Percentiles rank a stretch among this genome's conserved stretches.
phyloP scores from a whole-genome alignment of 176 grass and related monocot genomes.

The Tuctoria greenei region DNA sequence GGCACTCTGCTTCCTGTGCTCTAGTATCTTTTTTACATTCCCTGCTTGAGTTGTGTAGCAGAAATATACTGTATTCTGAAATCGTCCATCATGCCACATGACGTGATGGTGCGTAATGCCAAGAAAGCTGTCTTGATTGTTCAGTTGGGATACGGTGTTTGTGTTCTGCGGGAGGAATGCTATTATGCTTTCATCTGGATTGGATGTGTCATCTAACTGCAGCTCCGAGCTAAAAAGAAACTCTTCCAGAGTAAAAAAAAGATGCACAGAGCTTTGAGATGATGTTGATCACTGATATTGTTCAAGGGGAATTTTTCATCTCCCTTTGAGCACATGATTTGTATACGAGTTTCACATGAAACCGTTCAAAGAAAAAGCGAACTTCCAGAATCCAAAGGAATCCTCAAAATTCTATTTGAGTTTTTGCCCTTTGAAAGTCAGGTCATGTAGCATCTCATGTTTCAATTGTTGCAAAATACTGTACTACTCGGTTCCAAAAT shows the following conservation, averaged over 20 bases:
- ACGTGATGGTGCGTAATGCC: conserved; percentile 30
- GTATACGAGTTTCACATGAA: neutral
- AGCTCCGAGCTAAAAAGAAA: conserved; percentile 28
- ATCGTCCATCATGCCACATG: conserved; percentile 17
- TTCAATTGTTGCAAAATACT: neutral
- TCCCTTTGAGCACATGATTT: neutral
- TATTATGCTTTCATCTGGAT: conserved; percentile 3
- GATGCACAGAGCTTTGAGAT: neutral
- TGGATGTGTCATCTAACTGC: neutral
- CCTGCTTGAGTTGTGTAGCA: conserved; percentile 1
- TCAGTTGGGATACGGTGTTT: neutral
- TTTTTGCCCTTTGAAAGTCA: neutral
- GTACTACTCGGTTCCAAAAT: too few species aligned
- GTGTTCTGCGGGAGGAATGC: neutral
- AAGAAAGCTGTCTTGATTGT: conserved; percentile 3
- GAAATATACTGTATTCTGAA: conserved; percentile 17
- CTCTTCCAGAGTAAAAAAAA: neutral
- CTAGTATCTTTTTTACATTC: neutral
- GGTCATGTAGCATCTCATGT: neutral
- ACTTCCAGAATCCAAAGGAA: neutral
- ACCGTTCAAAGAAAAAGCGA: neutral
- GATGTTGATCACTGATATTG: neutral
- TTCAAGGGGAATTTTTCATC: neutral
- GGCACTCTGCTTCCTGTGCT: conserved; percentile 9
- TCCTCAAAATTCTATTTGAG: neutral